Conservation (phyloP, 441 rosid genomes). For the Erodium moschatum region DNA sequence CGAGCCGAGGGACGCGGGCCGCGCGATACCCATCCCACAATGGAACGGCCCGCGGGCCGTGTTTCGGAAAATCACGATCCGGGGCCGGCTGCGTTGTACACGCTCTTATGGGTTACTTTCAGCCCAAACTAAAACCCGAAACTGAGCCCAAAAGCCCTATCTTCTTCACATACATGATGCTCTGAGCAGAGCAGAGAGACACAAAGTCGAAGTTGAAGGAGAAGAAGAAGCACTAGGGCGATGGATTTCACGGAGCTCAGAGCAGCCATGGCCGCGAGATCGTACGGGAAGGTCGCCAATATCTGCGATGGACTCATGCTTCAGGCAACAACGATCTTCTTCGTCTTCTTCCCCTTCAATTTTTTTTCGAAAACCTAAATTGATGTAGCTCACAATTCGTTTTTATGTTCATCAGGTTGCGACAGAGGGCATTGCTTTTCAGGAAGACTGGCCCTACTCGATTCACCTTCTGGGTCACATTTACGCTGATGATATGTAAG, state of each 20-base stretch:
- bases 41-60: too few species aligned
- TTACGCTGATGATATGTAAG: slow-evolving; percentile 62
- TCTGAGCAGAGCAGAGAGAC: too few species aligned
- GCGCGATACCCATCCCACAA: too few species aligned
- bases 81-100: too few species aligned
- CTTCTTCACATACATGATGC: too few species aligned
- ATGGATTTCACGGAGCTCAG: slow-evolving; percentile 55
- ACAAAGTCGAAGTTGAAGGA: too few species aligned
- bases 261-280: slow-evolving; percentile 55
- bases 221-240: background rate
- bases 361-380: slow-evolving; percentile 9
- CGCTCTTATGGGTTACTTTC: too few species aligned
- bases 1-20: too few species aligned
- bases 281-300: slow-evolving; percentile 58
- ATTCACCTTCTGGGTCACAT: slow-evolving; percentile 76
- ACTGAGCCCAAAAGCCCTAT: too few species aligned
- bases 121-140: too few species aligned
- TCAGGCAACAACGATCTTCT: slow-evolving; percentile 31
- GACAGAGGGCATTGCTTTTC: slow-evolving; percentile 53
- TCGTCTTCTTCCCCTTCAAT: slow-evolving; percentile 6
- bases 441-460: slow-evolving; percentile 78
- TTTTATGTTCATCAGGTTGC: slow-evolving; percentile 38
- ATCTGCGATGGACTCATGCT: slow-evolving; percentile 73
- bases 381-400: background rate
- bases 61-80: too few species aligned